Evolutionary conservation across 345 rosid genomes (phyloP).

Genomic region (Euphorbia pulcherrima): DNA sequence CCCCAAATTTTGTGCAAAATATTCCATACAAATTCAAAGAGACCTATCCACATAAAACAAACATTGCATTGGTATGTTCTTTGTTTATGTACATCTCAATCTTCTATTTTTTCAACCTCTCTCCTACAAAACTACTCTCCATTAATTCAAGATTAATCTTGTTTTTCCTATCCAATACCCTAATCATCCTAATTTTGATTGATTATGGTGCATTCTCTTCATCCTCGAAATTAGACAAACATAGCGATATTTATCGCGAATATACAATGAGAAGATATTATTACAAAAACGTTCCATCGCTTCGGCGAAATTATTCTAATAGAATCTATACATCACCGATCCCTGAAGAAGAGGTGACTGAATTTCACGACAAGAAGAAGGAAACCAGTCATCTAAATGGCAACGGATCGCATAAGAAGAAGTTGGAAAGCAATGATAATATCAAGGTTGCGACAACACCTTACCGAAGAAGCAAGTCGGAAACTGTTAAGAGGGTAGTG

Average conservation of each 20-base stretch:
- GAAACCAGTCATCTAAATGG: not conserved
- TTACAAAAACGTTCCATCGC: conserved; percentile 6
- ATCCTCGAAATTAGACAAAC: conserved; percentile 21
- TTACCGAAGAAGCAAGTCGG: conserved; percentile 40
- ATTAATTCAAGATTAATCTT: conserved; percentile 45
- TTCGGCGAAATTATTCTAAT: conserved; percentile 12
- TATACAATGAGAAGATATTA: conserved; percentile 24
- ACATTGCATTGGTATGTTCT: conserved; percentile 36
- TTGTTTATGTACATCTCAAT: conserved; percentile 39
- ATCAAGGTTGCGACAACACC: conserved; percentile 15
- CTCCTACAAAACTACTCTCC: conserved; percentile 46
- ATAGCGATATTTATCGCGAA: conserved; percentile 31
- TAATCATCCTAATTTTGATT: conserved; percentile 54
- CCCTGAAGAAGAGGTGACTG: conserved; percentile 8
- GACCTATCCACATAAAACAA: conserved; percentile 18
- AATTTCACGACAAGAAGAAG: conserved; percentile 7
- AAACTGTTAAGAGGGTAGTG: conserved; percentile 26
- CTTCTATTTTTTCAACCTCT: conserved; percentile 47
- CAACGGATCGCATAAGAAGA: not conserved
- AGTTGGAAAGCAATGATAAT: not conserved
- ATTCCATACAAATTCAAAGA: conserved; percentile 19
- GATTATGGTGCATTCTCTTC: conserved; percentile 54
- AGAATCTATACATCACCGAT: not conserved
- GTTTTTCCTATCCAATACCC: conserved; percentile 64
- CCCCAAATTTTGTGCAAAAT: conserved; percentile 19